phyloP scores from a whole-genome alignment of 2,329 filamentous ascomycete species.

The Colletotrichum costaricense region DNA sequence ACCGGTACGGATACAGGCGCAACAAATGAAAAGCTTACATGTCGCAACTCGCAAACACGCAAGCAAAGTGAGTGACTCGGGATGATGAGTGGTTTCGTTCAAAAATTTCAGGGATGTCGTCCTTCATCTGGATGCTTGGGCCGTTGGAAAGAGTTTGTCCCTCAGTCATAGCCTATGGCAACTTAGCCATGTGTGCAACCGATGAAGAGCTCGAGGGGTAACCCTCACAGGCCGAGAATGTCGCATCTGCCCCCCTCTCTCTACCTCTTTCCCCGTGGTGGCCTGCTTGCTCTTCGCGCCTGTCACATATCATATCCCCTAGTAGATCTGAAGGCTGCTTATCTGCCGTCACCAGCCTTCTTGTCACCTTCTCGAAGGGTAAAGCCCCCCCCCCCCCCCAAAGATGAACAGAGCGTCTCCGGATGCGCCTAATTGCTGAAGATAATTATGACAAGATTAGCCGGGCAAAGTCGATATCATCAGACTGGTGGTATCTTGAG shows the following conservation, averaged over 20 bases:
- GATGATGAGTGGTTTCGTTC: neutral
- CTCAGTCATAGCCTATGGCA: neutral
- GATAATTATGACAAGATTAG: slow-evolving; percentile 16
- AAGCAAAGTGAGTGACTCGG: too few species aligned
- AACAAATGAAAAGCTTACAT: neutral
- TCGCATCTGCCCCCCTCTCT: neutral
- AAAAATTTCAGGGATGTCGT: neutral
- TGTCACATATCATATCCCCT: slow-evolving; percentile 29
- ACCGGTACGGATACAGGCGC: neutral
- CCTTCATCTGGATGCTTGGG: neutral
- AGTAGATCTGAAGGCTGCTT: slow-evolving; percentile 21
- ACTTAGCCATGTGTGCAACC: neutral
- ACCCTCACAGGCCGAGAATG: neutral
- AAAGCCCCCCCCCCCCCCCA: neutral
- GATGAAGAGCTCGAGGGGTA: neutral
- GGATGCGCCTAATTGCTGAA: neutral
- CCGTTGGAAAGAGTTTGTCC: neutral
- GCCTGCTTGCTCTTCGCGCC: neutral
- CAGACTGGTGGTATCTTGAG: neutral
- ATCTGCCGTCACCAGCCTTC: slow-evolving; percentile 20
- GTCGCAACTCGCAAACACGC: neutral
- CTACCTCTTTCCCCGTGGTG: neutral
- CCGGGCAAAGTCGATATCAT: neutral
- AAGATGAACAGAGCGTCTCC: slow-evolving; percentile 8
- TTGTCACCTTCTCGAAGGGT: slow-evolving; percentile 27